A percentile compares a stretch with the other conserved stretches of the same genome.
These are phyloP conservation scores for Pisolithus sp. DNA, from an alignment of 768 basidiomycete genomes.

Conservation along the genomic window DNA sequence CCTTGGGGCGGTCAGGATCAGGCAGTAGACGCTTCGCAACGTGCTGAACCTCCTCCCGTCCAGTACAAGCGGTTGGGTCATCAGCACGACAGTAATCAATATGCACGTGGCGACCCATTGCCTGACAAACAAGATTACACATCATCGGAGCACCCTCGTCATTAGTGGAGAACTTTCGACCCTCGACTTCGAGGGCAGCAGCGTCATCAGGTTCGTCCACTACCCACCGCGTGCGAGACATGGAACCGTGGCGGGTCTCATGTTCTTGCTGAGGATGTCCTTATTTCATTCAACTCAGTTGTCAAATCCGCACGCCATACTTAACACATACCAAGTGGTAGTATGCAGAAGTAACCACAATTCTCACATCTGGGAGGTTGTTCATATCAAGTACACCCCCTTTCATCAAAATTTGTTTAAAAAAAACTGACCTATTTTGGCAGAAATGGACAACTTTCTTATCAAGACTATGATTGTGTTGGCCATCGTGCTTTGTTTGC, in stretches of 20 bases:
- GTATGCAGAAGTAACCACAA: constrained; percentile 54
- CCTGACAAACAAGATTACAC: constrained; percentile 45
- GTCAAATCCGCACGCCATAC: neutral
- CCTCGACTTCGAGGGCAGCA: constrained; percentile 41
- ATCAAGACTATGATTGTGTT: constrained; percentile 44
- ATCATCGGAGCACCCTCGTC: constrained; percentile 53
- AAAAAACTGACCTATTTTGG: constrained; percentile 33
- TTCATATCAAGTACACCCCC: no score
- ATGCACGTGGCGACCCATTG: constrained; percentile 48
- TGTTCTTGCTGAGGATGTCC: constrained; percentile 51
- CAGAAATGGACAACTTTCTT: constrained; percentile 47
- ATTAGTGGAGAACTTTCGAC: constrained; percentile 40
- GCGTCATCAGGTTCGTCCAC: constrained; percentile 41
- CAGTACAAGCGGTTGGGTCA: constrained; percentile 26
- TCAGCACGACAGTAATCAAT: constrained; percentile 44
- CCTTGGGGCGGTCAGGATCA: constrained; percentile 39
- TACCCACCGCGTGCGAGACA: constrained; percentile 47
- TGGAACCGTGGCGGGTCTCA: constrained; percentile 53
- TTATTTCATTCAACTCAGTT: constrained; percentile 11
- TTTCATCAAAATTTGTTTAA: no score
- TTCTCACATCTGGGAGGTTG: constrained; percentile 37
- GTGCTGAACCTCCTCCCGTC: constrained; percentile 38
- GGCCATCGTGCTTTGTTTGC: constrained; percentile 36
- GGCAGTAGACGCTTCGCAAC: constrained; percentile 34
- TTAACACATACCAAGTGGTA: constrained; percentile 41